phyloP scores from a whole-genome alignment of 257 asterid genomes.

The Solanum verrucosum region DNA sequence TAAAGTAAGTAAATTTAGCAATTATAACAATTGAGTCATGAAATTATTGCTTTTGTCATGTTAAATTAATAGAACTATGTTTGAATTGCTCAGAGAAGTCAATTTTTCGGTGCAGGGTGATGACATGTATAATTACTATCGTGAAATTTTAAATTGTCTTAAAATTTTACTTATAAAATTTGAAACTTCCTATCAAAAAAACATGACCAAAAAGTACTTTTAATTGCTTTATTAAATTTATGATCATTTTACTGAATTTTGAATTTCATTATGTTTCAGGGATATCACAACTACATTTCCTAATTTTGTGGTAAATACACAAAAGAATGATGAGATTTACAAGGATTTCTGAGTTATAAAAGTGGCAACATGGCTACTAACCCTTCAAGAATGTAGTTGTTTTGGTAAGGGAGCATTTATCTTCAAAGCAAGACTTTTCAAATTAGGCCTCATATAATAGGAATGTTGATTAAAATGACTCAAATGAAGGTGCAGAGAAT shows the following conservation, averaged over 20 bases:
- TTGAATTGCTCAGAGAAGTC: neutral
- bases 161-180: neutral
- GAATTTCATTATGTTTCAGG: conserved; percentile 12
- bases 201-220: neutral
- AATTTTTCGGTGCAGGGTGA: neutral
- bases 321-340: conserved; percentile 8
- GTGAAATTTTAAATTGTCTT: neutral
- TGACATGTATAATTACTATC: neutral
- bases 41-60: neutral
- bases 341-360: neutral
- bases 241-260: neutral
- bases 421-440: neutral
- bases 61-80: neutral
- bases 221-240: neutral
- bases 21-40: neutral
- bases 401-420: neutral
- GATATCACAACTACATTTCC: conserved; percentile 27
- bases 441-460: neutral
- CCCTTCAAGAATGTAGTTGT: neutral
- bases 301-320: conserved; percentile 10
- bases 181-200: no score
- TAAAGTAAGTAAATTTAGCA: neutral
- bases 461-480: neutral
- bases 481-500: neutral
- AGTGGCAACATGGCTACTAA: neutral